Conservation (phyloP, 2,329 filamentous ascomycete genomes). For the Penicillium sp. region DNA sequence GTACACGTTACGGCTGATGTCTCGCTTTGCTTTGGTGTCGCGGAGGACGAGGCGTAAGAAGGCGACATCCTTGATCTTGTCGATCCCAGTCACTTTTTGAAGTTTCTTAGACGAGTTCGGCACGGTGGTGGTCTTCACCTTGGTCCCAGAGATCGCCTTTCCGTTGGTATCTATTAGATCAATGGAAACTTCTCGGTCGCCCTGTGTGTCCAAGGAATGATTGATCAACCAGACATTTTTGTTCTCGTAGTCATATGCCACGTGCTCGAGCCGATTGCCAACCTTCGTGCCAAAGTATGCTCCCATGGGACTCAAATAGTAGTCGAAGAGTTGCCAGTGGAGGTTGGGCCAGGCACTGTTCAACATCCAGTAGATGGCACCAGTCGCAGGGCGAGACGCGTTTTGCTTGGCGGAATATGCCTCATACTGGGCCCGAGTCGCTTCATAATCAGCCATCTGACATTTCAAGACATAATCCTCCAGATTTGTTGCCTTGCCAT, state of each 20-base stretch:
- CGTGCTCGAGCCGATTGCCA: slow-evolving; percentile 56
- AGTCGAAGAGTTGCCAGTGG: slow-evolving; percentile 69
- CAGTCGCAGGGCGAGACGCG: slow-evolving; percentile 58
- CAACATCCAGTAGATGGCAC: slow-evolving; percentile 69
- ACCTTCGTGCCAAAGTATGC: slow-evolving; percentile 64
- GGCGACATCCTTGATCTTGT: slow-evolving; percentile 47
- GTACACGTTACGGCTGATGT: slow-evolving; percentile 63
- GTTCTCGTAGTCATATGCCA: slow-evolving; percentile 58
- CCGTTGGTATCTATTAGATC: slow-evolving; percentile 58
- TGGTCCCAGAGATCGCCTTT: slow-evolving; percentile 43
- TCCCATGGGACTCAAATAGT: slow-evolving; percentile 62
- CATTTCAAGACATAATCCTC: slow-evolving; percentile 63
- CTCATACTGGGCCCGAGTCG: slow-evolving; percentile 63
- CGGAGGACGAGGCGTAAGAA: slow-evolving; percentile 57
- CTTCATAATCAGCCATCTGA: slow-evolving; percentile 68
- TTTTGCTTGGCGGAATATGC: slow-evolving; percentile 58
- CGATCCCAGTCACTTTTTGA: slow-evolving; percentile 35
- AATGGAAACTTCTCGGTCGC: slow-evolving; percentile 50
- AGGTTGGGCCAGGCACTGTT: slow-evolving; percentile 67
- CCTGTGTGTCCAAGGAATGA: slow-evolving; percentile 49
- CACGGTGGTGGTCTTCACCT: slow-evolving; percentile 39
- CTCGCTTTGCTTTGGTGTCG: slow-evolving; percentile 30
- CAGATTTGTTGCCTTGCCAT: slow-evolving; percentile 56
- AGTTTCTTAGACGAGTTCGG: slow-evolving; percentile 53
- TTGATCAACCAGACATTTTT: slow-evolving; percentile 58